Percentiles rank a stretch among this genome's conserved stretches.
Evolutionary conservation across 2,329 filamentous ascomycete species (phyloP).

Genomic region (Aspergillus piperis): DNA sequence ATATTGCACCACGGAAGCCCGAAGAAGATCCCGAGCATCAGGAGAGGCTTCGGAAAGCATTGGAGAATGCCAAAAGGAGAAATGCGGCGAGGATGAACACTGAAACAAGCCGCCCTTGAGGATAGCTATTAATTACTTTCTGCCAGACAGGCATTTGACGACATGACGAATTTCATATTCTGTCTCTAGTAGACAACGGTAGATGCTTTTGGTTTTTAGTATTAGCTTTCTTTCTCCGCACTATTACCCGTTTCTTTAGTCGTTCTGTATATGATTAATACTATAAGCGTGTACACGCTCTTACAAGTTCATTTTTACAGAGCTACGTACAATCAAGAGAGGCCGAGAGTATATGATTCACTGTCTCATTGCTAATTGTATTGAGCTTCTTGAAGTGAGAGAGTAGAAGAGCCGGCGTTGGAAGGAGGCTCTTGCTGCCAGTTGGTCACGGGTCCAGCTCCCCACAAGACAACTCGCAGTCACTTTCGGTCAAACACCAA

Average conservation of each 20-base stretch:
- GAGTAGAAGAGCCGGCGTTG: not conserved
- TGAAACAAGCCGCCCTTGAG: conserved; percentile 7
- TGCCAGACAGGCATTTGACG: not conserved
- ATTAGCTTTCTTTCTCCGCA: too few relatives aligned
- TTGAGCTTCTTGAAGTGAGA: not conserved
- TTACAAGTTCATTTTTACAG: not conserved
- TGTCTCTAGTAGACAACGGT: too few relatives aligned
- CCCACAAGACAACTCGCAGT: not conserved
- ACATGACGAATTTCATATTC: not conserved
- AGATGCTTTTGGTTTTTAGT: too few relatives aligned
- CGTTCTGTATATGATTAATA: too few relatives aligned
- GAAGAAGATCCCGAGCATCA: conserved; percentile 47
- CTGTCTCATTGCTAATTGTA: not conserved
- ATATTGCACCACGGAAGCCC: conserved; percentile 15
- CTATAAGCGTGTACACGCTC: too few relatives aligned
- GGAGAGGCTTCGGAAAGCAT: conserved; percentile 50
- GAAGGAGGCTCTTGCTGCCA: not conserved
- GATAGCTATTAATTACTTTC: not conserved
- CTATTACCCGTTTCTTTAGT: too few relatives aligned
- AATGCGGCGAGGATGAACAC: conserved; percentile 45
- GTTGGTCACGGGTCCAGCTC: not conserved
- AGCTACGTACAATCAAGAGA: not conserved
- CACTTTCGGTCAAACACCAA: not conserved
- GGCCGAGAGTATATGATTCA: too few relatives aligned
- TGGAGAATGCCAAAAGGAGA: conserved; percentile 57